Evolutionary conservation across 2,329 filamentous ascomycete genomes (phyloP).

Genomic region (Fusarium oligoseptatum): DNA sequence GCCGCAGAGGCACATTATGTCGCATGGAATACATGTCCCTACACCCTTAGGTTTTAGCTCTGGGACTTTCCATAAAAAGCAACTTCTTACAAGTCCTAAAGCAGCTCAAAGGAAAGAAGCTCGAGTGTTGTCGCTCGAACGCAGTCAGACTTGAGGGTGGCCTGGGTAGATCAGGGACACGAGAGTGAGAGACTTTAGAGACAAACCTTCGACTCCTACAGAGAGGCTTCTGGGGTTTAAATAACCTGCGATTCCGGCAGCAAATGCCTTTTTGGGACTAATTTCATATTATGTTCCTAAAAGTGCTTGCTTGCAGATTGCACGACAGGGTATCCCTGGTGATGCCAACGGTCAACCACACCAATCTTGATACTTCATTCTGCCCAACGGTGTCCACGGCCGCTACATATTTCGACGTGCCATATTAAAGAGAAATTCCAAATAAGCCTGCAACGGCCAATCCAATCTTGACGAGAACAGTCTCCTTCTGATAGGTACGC

Average conservation of each 20-base stretch:
- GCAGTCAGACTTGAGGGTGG: neutral
- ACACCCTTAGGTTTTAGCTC: neutral
- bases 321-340: neutral
- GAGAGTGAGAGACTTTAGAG: neutral
- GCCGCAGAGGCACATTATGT: rapidly evolving
- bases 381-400: neutral
- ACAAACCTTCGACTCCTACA: neutral
- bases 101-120: neutral
- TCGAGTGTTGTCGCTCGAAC: neutral
- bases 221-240: neutral
- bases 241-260: neutral
- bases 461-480: conserved; percentile 17
- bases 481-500: conserved; percentile 40
- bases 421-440: neutral
- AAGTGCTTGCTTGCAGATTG: neutral
- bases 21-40: neutral
- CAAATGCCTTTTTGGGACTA: neutral
- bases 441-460: neutral
- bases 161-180: neutral
- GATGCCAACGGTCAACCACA: neutral
- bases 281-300: no score
- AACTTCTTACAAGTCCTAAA: neutral
- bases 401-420: no score
- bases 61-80: neutral
- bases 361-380: neutral